Percentiles rank a stretch among this genome's conserved stretches.
These are phyloP conservation scores for Kwoniella europaea DNA, from an alignment of 768 basidiomycete species.

Conservation along the genomic window DNA sequence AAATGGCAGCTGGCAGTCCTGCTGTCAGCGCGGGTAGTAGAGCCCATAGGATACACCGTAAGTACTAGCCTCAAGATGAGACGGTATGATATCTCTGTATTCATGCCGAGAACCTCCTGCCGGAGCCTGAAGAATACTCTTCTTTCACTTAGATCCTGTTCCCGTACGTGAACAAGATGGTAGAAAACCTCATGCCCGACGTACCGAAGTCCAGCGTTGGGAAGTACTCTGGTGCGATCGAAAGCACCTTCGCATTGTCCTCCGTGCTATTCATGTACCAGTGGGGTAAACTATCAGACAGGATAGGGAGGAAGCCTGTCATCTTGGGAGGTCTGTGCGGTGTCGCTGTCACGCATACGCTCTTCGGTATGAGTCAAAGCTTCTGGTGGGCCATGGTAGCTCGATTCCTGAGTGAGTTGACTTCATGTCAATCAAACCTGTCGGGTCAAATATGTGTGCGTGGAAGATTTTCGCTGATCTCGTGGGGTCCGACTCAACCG, in stretches of 20 bases:
- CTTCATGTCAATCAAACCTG: neutral
- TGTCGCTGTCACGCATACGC: slow-evolving; percentile 16
- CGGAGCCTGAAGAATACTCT: slow-evolving; percentile 23
- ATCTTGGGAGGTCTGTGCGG: slow-evolving; percentile 31
- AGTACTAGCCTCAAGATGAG: no score
- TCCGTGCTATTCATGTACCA: slow-evolving; percentile 29
- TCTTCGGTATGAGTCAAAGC: slow-evolving; percentile 32
- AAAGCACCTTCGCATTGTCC: no score
- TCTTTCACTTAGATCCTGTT: slow-evolving; percentile 24
- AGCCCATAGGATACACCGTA: no score
- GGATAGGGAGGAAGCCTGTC: slow-evolving; percentile 36
- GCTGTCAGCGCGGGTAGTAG: slow-evolving; percentile 16
- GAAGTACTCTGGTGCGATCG: slow-evolving; percentile 27
- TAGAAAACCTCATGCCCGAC: slow-evolving; percentile 31
- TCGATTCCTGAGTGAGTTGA: slow-evolving; percentile 26
- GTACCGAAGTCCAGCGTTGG: slow-evolving; percentile 29
- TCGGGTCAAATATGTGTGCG: neutral
- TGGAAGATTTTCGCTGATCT: no score
- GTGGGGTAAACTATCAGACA: slow-evolving; percentile 38
- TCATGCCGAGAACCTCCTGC: no score
- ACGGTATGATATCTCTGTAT: no score
- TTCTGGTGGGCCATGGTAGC: slow-evolving; percentile 34
- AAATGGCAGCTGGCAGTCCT: slow-evolving; percentile 28
- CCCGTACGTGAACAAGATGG: slow-evolving; percentile 38
- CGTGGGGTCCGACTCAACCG: no score